Evolutionary conservation across 2,329 filamentous ascomycete species (phyloP).

Genomic region (Nothopassalora personata): DNA sequence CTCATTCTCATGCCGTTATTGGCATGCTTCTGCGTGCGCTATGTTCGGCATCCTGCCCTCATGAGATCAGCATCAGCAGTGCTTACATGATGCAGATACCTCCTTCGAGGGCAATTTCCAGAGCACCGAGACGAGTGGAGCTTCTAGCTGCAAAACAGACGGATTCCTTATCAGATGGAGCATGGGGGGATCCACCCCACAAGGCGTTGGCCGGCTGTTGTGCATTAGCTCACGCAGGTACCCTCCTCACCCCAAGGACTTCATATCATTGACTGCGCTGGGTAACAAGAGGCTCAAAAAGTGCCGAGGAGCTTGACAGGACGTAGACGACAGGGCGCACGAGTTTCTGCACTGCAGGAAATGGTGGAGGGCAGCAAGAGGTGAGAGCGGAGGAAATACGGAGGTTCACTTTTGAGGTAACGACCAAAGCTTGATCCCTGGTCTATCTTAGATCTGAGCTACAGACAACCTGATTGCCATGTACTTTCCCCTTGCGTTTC

Average conservation of each 20-base stretch:
- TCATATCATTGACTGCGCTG: background rate
- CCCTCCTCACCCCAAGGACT: background rate
- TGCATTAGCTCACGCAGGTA: slow-evolving; percentile 11
- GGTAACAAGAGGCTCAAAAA: background rate
- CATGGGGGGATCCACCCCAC: background rate
- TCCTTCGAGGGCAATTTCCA: background rate
- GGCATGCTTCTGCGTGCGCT: background rate
- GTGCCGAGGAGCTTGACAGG: background rate
- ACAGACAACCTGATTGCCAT: background rate
- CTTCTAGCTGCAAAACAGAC: background rate
- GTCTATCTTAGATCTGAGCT: background rate
- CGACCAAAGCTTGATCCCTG: background rate
- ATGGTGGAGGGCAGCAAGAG: background rate
- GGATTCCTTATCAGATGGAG: background rate
- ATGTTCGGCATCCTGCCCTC: background rate
- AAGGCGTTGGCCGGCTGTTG: slow-evolving; percentile 2
- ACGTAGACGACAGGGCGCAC: background rate
- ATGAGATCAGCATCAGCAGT: background rate
- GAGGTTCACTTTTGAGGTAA: background rate
- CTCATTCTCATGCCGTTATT: background rate
- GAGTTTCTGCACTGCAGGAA: background rate
- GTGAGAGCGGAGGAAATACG: slow-evolving; percentile 1
- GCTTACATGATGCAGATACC: background rate
- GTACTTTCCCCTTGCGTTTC: background rate
- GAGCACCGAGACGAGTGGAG: background rate